Base-by-base conservation (phyloP, 2,329 filamentous ascomycete species). In the Botrytis pseudocinerea region DNA sequence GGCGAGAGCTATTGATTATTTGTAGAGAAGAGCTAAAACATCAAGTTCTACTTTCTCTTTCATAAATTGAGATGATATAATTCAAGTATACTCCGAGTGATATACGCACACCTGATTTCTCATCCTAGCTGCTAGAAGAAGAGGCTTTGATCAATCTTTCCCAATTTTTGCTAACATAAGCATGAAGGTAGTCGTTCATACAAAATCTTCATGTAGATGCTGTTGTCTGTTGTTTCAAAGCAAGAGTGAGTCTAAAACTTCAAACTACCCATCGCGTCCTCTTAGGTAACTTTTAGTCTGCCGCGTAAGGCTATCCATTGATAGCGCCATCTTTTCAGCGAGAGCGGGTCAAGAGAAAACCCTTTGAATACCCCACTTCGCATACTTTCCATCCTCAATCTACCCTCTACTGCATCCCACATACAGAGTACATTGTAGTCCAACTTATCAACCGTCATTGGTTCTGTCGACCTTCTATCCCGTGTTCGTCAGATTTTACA, bases 281-380 rank as follows among this genome's bases (percentile, higher is more conserved):
- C 25, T 68, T 42, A 57, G n/a, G 48, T 57, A 57, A 57, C 35
- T 57, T 32, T 48, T 40, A 59, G 60, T 42, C 35, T 54, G 18
- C 51, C 46, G 25, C 51, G 46, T 48, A 25, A 35, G 38, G 12
- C 57, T 20, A 46, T 46, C 40, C 28, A 48, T 57, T 22, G 48
- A n/a, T 35, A 46, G 28, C 44, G 32, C 44, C 64, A 48, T 57
- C 64, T 54, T 63, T 63, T n/a, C 68, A 35, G 20, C 54, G 40
- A 70, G 64, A 68, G 48, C 65, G 65, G 65, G 25, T 35, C 65
- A 25, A 57, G 35, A 54, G 48, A 28, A 70, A 70, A 70, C 42
- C 59, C 68, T 60, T 59, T 57, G 66, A 9, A 38, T 70, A 61
- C 59, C 68, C 60, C 69, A 70, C 69, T 28, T 48, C 57, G 32